Evolutionary conservation across 108 stramenopile genomes (phyloP).

Genomic region (Epipyxis sp.): DNA sequence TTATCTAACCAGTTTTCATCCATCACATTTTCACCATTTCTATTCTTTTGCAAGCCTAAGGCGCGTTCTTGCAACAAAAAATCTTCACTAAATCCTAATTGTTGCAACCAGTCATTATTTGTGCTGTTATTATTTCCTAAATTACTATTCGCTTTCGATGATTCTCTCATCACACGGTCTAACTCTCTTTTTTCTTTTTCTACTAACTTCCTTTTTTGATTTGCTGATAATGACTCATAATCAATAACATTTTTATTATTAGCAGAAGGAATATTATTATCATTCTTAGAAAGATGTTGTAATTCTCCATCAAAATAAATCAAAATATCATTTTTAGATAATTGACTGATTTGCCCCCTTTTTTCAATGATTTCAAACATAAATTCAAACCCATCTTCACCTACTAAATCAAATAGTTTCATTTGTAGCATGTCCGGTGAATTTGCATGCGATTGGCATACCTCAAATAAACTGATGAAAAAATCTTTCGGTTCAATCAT

Average conservation of each 20-base stretch:
- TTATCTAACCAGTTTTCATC: slow-evolving; percentile 17
- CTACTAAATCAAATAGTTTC: background rate
- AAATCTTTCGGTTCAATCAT: too few relatives aligned
- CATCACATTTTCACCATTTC: background rate
- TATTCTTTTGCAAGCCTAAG: slow-evolving; percentile 49
- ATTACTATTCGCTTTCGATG: slow-evolving; percentile 9
- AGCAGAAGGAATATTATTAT: background rate
- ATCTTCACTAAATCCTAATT: slow-evolving; percentile 46
- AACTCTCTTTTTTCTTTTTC: slow-evolving; percentile 28
- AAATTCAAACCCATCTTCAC: background rate
- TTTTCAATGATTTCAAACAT: background rate
- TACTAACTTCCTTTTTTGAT: slow-evolving; percentile 23
- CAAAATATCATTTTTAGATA: background rate
- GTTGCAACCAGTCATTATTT: slow-evolving; percentile 46
- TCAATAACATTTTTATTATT: background rate
- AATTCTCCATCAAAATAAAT: too few relatives aligned
- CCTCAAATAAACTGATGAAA: too few relatives aligned
- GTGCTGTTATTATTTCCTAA: slow-evolving; percentile 1
- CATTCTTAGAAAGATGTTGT: background rate
- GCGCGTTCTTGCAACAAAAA: slow-evolving; percentile 48
- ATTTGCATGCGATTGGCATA: too few relatives aligned
- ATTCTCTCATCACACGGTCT: background rate
- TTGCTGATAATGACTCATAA: slow-evolving; percentile 13
- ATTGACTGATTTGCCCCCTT: background rate
- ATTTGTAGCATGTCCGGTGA: background rate